A percentile compares a stretch with the other conserved stretches of the same genome.
phyloP scores from a whole-genome alignment of 73 alveolate species.

The Durusdinium trenchii region DNA sequence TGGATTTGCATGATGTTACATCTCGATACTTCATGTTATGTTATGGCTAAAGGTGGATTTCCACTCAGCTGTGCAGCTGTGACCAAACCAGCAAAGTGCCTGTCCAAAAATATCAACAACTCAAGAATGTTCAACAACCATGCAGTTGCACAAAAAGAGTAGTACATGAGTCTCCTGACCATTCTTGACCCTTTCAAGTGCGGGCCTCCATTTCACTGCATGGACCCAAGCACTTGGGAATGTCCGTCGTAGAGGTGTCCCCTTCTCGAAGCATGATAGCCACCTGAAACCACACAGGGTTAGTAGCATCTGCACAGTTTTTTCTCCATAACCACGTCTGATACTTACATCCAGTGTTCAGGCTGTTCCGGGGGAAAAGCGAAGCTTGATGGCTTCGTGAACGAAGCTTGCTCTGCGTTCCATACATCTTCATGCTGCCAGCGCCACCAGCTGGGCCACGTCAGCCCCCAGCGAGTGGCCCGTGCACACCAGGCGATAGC shows the following conservation, averaged over 20 bases:
- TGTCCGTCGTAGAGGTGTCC: constrained; percentile 57
- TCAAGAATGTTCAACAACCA: not conserved
- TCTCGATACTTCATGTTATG: too few species aligned
- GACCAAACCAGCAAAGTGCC: not conserved
- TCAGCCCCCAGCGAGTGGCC: constrained; percentile 90
- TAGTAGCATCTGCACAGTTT: too few species aligned
- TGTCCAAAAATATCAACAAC: not conserved
- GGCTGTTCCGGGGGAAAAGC: not conserved
- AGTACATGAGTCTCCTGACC: not conserved
- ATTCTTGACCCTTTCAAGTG: not conserved
- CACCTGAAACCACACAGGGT: constrained; percentile 21
- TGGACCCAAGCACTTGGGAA: constrained; percentile 76
- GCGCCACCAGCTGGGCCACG: constrained; percentile 68
- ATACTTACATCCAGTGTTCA: too few species aligned
- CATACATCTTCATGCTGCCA: not conserved
- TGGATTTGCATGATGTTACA: not conserved
- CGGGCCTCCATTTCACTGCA: constrained; percentile 46
- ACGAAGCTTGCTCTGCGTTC: not conserved
- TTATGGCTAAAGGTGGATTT: not conserved
- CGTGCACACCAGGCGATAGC: constrained; percentile 69
- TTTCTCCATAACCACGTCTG: not conserved
- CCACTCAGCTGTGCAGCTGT: not conserved
- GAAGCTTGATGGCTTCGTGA: not conserved
- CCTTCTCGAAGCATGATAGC: constrained; percentile 91
- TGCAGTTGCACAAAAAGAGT: too few species aligned